phyloP scores from a whole-genome alignment of 208 protist genomes.

The Acanthamoeba royreba region DNA sequence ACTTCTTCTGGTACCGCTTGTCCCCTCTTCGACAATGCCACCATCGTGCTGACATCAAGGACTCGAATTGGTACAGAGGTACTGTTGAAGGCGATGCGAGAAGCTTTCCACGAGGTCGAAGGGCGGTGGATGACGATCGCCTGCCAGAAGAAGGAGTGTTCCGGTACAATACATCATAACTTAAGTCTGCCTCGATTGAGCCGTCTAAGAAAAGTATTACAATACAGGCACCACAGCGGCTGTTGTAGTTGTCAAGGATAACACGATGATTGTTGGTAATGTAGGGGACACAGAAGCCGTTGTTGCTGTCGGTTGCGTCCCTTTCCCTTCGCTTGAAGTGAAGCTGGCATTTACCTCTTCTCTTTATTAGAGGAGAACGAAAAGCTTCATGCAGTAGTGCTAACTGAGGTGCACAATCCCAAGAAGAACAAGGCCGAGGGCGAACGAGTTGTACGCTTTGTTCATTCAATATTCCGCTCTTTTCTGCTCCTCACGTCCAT shows the following conservation, averaged over 20 bases:
- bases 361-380: neutral
- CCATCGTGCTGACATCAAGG: too few relatives aligned
- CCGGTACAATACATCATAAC: neutral
- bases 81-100: neutral
- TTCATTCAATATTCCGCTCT: neutral
- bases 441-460: neutral
- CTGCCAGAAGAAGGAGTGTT: neutral
- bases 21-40: neutral
- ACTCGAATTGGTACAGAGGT: neutral
- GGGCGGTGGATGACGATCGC: neutral
- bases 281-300: conserved; percentile 25
- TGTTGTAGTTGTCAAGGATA: conserved; percentile 37
- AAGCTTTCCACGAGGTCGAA: neutral
- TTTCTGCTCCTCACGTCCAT: neutral
- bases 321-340: neutral
- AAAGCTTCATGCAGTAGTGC: neutral
- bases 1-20: neutral
- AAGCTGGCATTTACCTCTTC: neutral
- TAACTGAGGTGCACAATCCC: conserved; percentile 26
- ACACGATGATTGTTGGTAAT: neutral
- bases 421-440: neutral
- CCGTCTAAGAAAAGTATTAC: neutral
- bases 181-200: neutral
- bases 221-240: neutral
- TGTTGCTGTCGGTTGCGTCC: neutral